Evolutionary conservation across 2,329 filamentous ascomycete genomes (phyloP).

Genomic region (Neofusicoccum umdonicola): DNA sequence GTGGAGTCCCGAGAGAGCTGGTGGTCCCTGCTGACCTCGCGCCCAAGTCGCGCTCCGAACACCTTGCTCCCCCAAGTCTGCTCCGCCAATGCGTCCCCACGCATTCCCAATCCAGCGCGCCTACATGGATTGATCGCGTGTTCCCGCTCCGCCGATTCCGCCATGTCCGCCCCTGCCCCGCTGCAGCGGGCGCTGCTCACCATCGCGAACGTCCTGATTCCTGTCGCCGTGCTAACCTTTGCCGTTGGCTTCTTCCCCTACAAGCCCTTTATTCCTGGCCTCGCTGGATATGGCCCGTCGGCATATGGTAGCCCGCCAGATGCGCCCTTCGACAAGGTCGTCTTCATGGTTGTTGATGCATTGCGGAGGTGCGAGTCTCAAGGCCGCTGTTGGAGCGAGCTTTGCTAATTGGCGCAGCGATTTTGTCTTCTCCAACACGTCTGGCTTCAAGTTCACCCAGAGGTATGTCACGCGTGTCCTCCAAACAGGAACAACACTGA

Average conservation of each 20-base stretch:
- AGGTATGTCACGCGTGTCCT: constrained; percentile 54
- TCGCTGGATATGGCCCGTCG: constrained; percentile 65
- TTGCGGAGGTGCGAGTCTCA: constrained; percentile 67
- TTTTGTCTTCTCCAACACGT: constrained; percentile 80
- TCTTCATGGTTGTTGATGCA: constrained; percentile 98
- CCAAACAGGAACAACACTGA: constrained; percentile 14
- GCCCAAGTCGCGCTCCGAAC: constrained; percentile 1
- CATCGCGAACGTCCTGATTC: constrained; percentile 74
- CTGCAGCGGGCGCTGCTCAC: constrained; percentile 44
- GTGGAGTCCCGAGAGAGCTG: background rate
- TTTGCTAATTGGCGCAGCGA: constrained; percentile 57
- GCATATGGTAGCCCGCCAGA: constrained; percentile 56
- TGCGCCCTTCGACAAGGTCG: constrained; percentile 78
- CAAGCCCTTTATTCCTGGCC: constrained; percentile 85
- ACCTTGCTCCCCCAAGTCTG: background rate
- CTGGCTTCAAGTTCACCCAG: constrained; percentile 86
- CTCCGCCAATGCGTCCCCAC: constrained; percentile 7
- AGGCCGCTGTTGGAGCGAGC: too few species aligned
- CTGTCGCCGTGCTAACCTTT: constrained; percentile 66
- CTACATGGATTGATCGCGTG: constrained; percentile 6
- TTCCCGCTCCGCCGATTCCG: background rate
- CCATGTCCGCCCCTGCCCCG: background rate
- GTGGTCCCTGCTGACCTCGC: background rate
- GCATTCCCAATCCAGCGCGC: background rate
- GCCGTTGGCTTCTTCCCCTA: constrained; percentile 95